Conservation (phyloP, 75 land plant genomes). For the Sequoiadendron giganteum region DNA sequence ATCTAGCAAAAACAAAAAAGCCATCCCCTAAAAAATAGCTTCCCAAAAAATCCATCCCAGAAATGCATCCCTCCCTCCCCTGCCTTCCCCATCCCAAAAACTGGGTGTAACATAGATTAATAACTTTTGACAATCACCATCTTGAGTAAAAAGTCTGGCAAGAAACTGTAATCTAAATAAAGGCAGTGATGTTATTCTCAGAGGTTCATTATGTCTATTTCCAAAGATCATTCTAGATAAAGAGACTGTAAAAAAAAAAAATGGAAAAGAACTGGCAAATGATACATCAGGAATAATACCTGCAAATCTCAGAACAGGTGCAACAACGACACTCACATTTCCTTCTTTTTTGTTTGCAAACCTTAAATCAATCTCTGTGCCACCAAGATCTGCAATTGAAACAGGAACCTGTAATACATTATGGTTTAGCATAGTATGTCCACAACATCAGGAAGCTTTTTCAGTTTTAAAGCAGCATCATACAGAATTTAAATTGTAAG, state of each 20-base stretch:
- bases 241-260: background rate
- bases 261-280: background rate
- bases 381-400: conserved; percentile 98
- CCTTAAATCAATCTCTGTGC: conserved; percentile 96
- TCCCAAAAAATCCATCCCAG: background rate
- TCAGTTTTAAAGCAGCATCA: background rate
- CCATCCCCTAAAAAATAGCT: too few species aligned
- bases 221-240: background rate
- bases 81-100: too few species aligned
- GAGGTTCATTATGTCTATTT: background rate
- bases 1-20: too few species aligned
- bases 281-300: conserved; percentile 31
- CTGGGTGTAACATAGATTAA: background rate
- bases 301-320: conserved; percentile 92
- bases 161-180: background rate
- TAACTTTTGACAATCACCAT: background rate
- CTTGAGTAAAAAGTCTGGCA: background rate
- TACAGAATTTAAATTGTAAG: background rate
- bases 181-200: background rate
- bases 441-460: background rate
- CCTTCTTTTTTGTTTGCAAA: conserved; percentile 80
- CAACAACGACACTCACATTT: conserved; percentile 83
- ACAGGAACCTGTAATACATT: conserved; percentile 81
- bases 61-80: too few species aligned
- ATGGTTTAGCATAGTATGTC: conserved; percentile 12